Base-by-base conservation (phyloP, 192 early-diverging fungal species). In the Backusella circina region DNA sequence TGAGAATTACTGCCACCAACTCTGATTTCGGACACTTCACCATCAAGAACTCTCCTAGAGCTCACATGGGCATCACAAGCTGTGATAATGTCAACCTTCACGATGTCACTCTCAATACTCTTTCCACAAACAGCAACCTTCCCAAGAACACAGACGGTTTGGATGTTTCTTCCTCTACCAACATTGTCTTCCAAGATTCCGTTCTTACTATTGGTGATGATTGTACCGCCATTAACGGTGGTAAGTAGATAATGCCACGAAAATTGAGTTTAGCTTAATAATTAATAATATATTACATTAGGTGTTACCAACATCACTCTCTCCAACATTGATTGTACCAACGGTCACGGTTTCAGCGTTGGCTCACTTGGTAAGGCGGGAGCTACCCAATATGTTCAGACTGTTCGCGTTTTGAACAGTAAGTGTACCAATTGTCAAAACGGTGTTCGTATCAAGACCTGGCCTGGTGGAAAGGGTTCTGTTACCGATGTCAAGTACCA, bases 401-500 rank as follows among this genome's bases (percentile, higher is more conserved):
- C 75, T 72, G 84, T 88, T 12, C 64, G 33, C 5, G 65, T 88
- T 37, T 64, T 32, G 8, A 47, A 73, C 61, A 79, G 68, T 51
- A 79, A 69, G 5, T 71, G 83, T 39, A 73, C 37, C 36, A 79
- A 80, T 67, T 79, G 77, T 31, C 74, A 75, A 36, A 85, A 85
- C 30, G 84, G 77, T 64, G 78, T 87, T 35, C 86, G 86, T 67
- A 85, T 87, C 84, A 87, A 87, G 83, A 81, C 86, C 28, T 77
- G 78, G 38, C 70, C 75, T 47, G 75, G 79, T 64, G 86, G 79
- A 18, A 86, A 61, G 37, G 81, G 81, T 18, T 80, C 79, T 64
- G 86, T 88, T 57, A 78, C 72, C 41, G 82, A 86, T 66, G 74
- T 87, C 67, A 79, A 75, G 26, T 87, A 79, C 70, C 32, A 73